These are phyloP conservation scores for Atalantia buxifolia DNA, from an alignment of 345 rosid species.

Conservation along the genomic window DNA sequence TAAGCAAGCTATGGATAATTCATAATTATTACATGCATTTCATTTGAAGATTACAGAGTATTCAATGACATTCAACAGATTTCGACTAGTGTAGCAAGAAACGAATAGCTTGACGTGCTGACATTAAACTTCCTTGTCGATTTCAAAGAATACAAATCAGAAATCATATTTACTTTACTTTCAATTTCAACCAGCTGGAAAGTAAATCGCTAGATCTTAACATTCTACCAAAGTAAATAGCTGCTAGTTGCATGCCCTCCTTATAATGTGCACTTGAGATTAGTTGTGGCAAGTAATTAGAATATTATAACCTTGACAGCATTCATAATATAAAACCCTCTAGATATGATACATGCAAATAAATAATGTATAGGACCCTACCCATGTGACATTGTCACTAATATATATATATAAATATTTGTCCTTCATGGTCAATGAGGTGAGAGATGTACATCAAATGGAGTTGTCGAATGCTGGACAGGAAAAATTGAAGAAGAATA, in stretches of 20 bases:
- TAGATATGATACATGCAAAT: neutral
- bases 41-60: too few relatives aligned
- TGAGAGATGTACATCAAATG: neutral
- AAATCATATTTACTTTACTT: too few relatives aligned
- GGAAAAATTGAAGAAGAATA: too few relatives aligned
- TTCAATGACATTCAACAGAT: too few relatives aligned
- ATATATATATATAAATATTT: too few relatives aligned
- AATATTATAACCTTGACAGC: neutral
- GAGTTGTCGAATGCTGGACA: neutral
- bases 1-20: neutral
- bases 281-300: neutral
- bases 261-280: neutral
- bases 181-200: neutral
- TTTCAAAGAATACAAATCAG: too few relatives aligned
- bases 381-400: neutral
- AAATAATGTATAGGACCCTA: neutral
- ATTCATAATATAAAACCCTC: neutral
- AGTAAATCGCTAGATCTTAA: neutral
- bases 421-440: neutral
- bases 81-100: too few relatives aligned
- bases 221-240: too few relatives aligned
- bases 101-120: too few relatives aligned
- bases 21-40: too few relatives aligned
- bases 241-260: neutral
- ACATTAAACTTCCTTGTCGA: too few relatives aligned